Evolutionary conservation across 306 rosid genomes (phyloP), one percentile per base, ranked within the genome.

Genomic region (Malus sylvestris): DNA sequence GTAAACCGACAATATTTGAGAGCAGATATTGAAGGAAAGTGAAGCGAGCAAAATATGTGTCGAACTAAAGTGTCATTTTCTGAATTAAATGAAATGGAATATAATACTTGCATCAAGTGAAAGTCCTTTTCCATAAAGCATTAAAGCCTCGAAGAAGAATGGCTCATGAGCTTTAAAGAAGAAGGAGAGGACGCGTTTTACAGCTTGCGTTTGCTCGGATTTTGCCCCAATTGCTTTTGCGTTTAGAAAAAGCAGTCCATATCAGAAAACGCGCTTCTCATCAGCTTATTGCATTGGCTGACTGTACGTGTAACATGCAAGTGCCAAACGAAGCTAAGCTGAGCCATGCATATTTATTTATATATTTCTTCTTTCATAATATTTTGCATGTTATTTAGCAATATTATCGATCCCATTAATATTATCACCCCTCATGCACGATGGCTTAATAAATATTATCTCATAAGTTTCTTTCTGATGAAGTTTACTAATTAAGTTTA

Each of bases 131-230:
- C 68, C 61, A 81, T 55, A 83, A 87, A 85, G 87, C 55, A 77
- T 35, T 67, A 83, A 85, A 83, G 86, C 29, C 83, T 65, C 11
- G 82, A 85, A 79, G 81, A 35, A 72, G 45, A 33, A 66, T 66
- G 23, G 49, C 18, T 35, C 10, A 75, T 45, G 2, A 70, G 78
- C 55, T 75, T 85, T 76, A 72, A 70, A 81, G 30, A 61, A 70
- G 45, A 62, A 18, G 11, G 1, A 38, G 35, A 20, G 51, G 81
- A 85, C 93, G 93, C 88, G 93, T 72, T 87, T 73, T 85, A 85
- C 79, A 81, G 79, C 85, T 66, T 66, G 69, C 2, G 16, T 71
- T 27, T 59, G 81, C 78, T 57, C 16, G 72, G 68, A 30, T 3
- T 64, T 70, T 4, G 19, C 61, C 51, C 60, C 44, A 38, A 19